Base-by-base conservation (phyloP, 2,329 filamentous ascomycete species). In the Ceratocystis eucalypticola region DNA sequence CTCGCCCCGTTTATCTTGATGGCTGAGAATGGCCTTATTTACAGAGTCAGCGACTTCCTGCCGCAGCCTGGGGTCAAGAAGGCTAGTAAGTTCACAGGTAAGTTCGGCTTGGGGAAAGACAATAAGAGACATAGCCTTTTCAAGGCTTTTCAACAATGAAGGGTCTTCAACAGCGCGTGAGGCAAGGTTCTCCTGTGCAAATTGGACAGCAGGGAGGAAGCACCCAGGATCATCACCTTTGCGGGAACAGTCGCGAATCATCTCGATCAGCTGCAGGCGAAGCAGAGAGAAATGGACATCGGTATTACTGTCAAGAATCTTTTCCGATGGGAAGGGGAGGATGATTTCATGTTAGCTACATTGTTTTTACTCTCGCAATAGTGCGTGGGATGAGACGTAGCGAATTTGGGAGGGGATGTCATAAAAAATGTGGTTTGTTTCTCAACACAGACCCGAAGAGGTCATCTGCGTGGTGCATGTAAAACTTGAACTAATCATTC, bases 391-490 rank as follows among this genome's bases (percentile, higher is more conserved):
- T 61, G 48, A 61, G 46, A 33, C 28, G 12, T 6, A 33, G n/a
- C 17, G 10, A 17, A 30, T 8, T 55, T 25, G 28, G 28, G 6
- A 20, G 30, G 41, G 33, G 62, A 61, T 22, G 70, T 78, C 75
- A 77, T 77, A 74, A 76, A 75, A 77, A 57, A 78, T 61, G 82
- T 85, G 82, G 82, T 84, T 68, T 84, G 80, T 87, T 86, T 85
- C 83, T 97, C 93, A 95, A 95, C 94, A 94, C 84, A 78, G 84
- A 86, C 84, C 81, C 80, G 84, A 86, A 68, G 61, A 62, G 65
- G 85, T 82, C 81, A 81, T 84, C 97, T 94, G 94, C 91, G 94
- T 99, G 94, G 94, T 99, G 94, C 94, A 99, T 99, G 93, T 82
- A 96, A 86, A 92, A 88, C 82, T 83, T 74, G 75, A 74, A 81